phyloP scores from a whole-genome alignment of 2,329 filamentous ascomycete species.

The Cladosporium phlei region DNA sequence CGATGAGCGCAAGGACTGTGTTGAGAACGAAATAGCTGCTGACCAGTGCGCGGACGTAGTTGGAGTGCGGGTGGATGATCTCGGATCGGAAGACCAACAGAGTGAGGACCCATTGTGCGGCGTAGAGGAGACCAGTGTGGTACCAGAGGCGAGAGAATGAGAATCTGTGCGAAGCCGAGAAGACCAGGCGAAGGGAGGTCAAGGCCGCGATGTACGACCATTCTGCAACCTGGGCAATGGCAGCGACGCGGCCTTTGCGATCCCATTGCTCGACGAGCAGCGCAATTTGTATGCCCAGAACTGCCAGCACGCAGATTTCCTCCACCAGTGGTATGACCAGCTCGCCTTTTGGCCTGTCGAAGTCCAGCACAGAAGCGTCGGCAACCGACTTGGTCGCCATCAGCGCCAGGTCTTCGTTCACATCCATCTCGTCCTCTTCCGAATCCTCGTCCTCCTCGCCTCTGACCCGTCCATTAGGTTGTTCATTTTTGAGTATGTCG shows the following conservation, averaged over 20 bases:
- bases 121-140: slow-evolving; percentile 83
- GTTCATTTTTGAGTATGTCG: slow-evolving; percentile 43
- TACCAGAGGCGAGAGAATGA: slow-evolving; percentile 79
- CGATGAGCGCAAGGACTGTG: slow-evolving; percentile 68
- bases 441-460: slow-evolving; percentile 36
- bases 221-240: slow-evolving; percentile 62
- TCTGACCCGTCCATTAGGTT: slow-evolving; percentile 21
- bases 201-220: slow-evolving; percentile 81
- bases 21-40: slow-evolving; percentile 71
- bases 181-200: slow-evolving; percentile 64
- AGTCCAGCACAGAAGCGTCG: slow-evolving; percentile 54
- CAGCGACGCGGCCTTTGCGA: slow-evolving; percentile 50
- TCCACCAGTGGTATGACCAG: slow-evolving; percentile 67
- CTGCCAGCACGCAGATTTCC: slow-evolving; percentile 65
- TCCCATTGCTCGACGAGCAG: slow-evolving; percentile 60
- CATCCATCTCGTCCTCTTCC: slow-evolving; percentile 57
- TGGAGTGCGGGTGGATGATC: slow-evolving; percentile 69
- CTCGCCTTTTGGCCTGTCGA: slow-evolving; percentile 73
- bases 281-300: slow-evolving; percentile 64
- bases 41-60: slow-evolving; percentile 57
- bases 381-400: slow-evolving; percentile 50
- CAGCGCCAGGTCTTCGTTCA: slow-evolving; percentile 53
- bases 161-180: slow-evolving; percentile 55
- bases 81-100: slow-evolving; percentile 78
- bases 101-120: slow-evolving; percentile 72